Evolutionary conservation across 495 filamentous ascomycete species (phyloP), one percentile per base, ranked within the genome.

Genomic region (Trichoderma orchidacearum): DNA sequence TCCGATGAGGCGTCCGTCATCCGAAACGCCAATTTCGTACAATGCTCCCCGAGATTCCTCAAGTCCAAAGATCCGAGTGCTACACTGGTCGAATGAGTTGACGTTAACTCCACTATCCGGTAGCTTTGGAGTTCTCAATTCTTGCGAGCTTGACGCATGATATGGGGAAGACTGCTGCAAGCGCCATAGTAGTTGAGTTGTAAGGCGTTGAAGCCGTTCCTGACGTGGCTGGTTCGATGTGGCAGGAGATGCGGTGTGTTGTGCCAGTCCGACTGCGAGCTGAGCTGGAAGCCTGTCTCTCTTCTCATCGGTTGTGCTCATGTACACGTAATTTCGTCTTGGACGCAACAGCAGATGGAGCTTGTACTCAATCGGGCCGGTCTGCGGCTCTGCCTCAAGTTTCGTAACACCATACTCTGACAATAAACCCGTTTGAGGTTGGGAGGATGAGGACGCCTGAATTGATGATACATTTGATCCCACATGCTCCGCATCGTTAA

Each of bases 301-400:
- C 27, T 30, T 30, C 30, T 53, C 25, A 15, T 58, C 41, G 23
- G 67, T 60, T 3, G 75, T 77, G 58, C 78, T 84, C 58, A 73
- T 76, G 23, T 76, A 76, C 36, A 80, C 73, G 67, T 89, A 92
- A 31, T 76, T 81, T 66, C 90, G 77, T 58, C 93, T 78, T 30
- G 87, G 83, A 32, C 88, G 81, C 30, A 95, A 72, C 9, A 96
- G 76, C n/a, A 97, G 75, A 75, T 96, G 93, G 48, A 98, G 72
- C 67, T 98, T 98, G 72, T 97, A 98, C 70, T 97, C 93, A 6
- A 85, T 93, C 30, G 93, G 88, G 0, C 93, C 93, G 55, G 93
- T 85, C 64, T 97, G 91, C 5, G 93, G 93, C 66, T 98, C 93
- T 17, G 93, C 82, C 57, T 90, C 84, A 13, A 98, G 72, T 62